phyloP scores from a whole-genome alignment of 768 basidiomycete species.

The Termitomyces sp. region DNA sequence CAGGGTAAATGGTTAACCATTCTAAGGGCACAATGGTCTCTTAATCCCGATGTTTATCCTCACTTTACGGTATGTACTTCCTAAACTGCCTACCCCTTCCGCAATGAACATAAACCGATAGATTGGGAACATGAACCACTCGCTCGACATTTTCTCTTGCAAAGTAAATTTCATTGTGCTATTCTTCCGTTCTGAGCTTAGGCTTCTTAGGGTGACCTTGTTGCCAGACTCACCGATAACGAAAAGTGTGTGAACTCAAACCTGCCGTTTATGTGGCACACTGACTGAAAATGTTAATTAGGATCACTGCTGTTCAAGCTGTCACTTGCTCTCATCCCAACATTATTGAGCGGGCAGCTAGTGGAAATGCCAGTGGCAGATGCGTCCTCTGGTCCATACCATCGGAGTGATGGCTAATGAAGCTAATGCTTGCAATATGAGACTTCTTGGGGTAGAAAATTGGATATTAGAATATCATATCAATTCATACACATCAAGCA shows the following conservation, averaged over 20 bases:
- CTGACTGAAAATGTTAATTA: conserved; percentile 19
- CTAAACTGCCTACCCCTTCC: not conserved
- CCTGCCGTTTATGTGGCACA: not conserved
- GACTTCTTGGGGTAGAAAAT: not conserved
- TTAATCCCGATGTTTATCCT: conserved; percentile 76
- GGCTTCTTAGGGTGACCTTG: conserved; percentile 55
- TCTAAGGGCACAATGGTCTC: conserved; percentile 73
- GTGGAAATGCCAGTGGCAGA: conserved; percentile 75
- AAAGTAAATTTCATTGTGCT: conserved; percentile 41
- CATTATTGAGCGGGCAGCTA: conserved; percentile 68
- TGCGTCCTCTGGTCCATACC: conserved; percentile 78
- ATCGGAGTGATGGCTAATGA: conserved; percentile 19
- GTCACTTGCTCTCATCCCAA: conserved; percentile 86
- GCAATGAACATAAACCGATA: conserved; percentile 19
- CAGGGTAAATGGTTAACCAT: conserved; percentile 84
- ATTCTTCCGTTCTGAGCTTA: not conserved
- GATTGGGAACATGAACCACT: conserved; percentile 80
- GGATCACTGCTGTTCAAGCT: conserved; percentile 82
- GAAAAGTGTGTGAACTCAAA: conserved; percentile 35
- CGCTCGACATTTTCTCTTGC: conserved; percentile 68
- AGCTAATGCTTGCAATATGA: not conserved
- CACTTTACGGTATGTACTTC: conserved; percentile 69
- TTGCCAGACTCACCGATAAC: conserved; percentile 59
- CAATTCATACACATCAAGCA: conserved; percentile 22
- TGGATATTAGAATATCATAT: conserved; percentile 1